A percentile compares a stretch with the other conserved stretches of the same genome.
These are phyloP conservation scores for Saccharomyces hybrid DNA, from an alignment of 1,139 yeast species.

Conservation along the genomic window DNA sequence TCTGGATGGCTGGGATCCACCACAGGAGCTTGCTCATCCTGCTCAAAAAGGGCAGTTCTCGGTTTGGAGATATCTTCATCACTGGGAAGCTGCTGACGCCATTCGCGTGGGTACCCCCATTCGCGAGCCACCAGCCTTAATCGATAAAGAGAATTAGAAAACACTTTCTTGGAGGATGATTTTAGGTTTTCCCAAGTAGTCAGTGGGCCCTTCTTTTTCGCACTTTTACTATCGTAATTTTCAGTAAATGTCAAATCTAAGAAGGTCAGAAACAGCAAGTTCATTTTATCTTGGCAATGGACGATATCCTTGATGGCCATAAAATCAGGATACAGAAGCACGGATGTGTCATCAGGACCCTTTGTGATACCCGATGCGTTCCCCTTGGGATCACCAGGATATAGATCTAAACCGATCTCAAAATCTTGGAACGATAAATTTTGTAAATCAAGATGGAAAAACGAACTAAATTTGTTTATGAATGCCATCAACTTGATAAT, in stretches of 20 bases:
- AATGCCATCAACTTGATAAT: constrained; percentile 40
- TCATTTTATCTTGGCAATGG: constrained; percentile 27
- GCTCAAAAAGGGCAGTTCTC: constrained; percentile 18
- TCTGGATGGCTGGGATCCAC: constrained; percentile 40
- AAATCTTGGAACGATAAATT: constrained; percentile 43
- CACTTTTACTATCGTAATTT: constrained; percentile 19
- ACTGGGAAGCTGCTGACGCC: constrained; percentile 31
- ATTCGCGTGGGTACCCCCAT: constrained; percentile 40
- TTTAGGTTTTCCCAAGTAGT: constrained; percentile 14
- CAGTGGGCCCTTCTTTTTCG: constrained; percentile 27
- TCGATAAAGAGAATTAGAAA: constrained; percentile 37
- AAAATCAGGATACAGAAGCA: constrained; percentile 23
- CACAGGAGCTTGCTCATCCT: constrained; percentile 23
- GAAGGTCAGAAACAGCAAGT: constrained; percentile 24
- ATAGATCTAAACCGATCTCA: constrained; percentile 43
- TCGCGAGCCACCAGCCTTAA: constrained; percentile 32
- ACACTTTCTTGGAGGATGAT: constrained; percentile 15
- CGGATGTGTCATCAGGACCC: constrained; percentile 4
- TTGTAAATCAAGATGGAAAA: constrained; percentile 31
- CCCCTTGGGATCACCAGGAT: constrained; percentile 18
- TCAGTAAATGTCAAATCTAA: constrained; percentile 23
- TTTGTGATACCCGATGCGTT: constrained; percentile 10
- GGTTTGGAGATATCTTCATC: constrained; percentile 12
- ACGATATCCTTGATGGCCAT: constrained; percentile 26
- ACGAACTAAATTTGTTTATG: constrained; percentile 38